Conservation (phyloP, 192 early-diverging fungal genomes). For the Linnemannia elongata region DNA sequence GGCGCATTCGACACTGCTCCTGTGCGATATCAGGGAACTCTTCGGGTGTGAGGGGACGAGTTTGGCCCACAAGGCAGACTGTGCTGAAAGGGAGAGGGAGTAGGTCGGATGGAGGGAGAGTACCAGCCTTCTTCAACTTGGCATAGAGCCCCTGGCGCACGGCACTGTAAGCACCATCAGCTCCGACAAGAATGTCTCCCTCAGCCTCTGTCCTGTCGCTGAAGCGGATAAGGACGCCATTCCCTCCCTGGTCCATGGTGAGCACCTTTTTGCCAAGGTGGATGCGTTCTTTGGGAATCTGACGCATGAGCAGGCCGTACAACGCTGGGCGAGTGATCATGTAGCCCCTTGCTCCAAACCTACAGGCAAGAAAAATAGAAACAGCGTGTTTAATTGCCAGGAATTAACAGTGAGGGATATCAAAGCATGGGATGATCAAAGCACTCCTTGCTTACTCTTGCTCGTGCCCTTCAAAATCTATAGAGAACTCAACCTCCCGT, state of each 20-base stretch:
- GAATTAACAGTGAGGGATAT: not conserved
- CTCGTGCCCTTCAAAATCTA: not conserved
- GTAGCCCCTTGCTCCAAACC: not conserved
- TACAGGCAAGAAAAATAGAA: not conserved
- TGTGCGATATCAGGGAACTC: not conserved
- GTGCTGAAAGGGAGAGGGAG: not conserved
- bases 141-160: conserved; percentile 25
- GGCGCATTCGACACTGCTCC: not conserved
- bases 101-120: not conserved
- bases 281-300: conserved; percentile 10
- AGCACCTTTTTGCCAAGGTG: conserved; percentile 27
- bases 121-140: not conserved
- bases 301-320: not conserved
- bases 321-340: conserved; percentile 13
- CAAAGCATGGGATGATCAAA: not conserved
- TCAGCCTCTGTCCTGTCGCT: conserved; percentile 6
- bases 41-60: not conserved
- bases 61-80: conserved; percentile 21
- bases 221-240: conserved; percentile 29
- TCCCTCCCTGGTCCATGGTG: not conserved
- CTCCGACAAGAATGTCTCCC: conserved; percentile 49
- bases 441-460: not conserved
- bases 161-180: conserved; percentile 38
- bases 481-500: not conserved
- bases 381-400: no score